These are phyloP conservation scores for Globisporangium sylvaticum DNA, from an alignment of 352 stramenopile species.

Conservation along the genomic window DNA sequence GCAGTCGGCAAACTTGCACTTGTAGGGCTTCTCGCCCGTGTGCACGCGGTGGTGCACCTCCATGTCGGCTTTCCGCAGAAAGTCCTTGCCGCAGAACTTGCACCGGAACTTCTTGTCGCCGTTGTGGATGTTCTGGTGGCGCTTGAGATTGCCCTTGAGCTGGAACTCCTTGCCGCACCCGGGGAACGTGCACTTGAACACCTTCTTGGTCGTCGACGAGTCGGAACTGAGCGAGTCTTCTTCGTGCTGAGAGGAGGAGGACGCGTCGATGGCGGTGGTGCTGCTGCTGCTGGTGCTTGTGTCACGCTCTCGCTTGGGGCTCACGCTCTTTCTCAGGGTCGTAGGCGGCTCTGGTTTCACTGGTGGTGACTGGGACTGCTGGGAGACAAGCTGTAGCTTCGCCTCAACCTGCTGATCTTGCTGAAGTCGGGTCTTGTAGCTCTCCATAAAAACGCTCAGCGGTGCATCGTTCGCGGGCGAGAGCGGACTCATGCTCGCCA, in stretches of 20 bases:
- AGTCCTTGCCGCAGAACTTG: slow-evolving; percentile 51
- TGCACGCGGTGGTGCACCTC: slow-evolving; percentile 72
- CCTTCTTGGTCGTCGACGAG: slow-evolving; percentile 5
- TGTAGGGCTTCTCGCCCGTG: slow-evolving; percentile 74
- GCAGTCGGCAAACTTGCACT: slow-evolving; percentile 48
- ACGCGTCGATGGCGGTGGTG: background rate
- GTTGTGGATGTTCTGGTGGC: slow-evolving; percentile 56
- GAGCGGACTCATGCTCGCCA: background rate
- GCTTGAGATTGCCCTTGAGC: slow-evolving; percentile 64
- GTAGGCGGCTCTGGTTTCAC: background rate
- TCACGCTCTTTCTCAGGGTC: background rate
- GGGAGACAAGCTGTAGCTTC: background rate
- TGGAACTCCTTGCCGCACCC: slow-evolving; percentile 54
- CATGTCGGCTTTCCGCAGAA: slow-evolving; percentile 74
- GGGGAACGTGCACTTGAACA: slow-evolving; percentile 48
- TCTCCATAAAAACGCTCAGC: slow-evolving; percentile 2
- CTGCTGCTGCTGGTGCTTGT: background rate
- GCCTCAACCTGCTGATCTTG: background rate
- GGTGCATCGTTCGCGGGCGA: background rate
- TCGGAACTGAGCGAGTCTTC: slow-evolving; percentile 5
- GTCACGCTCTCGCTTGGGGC: background rate
- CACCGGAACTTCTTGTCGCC: slow-evolving; percentile 59
- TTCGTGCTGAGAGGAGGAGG: background rate
- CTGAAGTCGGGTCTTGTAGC: background rate
- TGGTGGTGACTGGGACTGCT: background rate